A percentile compares a stretch with the other conserved stretches of the same genome.
phyloP scores from a whole-genome alignment of 139 green algal species.

The Prasinococcaceae sp. region DNA sequence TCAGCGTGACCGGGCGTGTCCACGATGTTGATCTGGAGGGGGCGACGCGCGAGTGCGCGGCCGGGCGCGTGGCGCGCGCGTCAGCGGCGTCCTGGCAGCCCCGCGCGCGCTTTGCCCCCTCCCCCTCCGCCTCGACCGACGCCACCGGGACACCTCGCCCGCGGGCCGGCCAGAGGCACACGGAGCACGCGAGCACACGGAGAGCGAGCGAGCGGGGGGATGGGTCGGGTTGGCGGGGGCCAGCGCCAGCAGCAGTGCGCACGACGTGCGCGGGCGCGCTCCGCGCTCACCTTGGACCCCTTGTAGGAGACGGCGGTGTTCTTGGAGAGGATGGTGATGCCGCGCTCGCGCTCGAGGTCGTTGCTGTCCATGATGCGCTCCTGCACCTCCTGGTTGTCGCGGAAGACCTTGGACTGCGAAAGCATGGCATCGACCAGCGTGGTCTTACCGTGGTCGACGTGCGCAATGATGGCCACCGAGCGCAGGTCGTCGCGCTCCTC shows the following conservation, averaged over 20 bases:
- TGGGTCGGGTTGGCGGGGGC: too few species aligned
- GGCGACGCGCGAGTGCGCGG: too few species aligned
- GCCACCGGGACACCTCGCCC: too few species aligned
- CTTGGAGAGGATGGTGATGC: slow-evolving; percentile 98
- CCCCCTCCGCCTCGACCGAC: too few species aligned
- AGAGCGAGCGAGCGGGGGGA: too few species aligned
- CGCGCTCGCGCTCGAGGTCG: slow-evolving; percentile 89
- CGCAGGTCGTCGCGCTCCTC: slow-evolving; percentile 27
- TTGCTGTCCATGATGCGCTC: slow-evolving; percentile 94
- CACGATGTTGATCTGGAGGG: slow-evolving; percentile 99
- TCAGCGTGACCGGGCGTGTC: slow-evolving; percentile 98
- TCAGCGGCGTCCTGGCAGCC: not conserved
- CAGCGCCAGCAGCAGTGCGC: too few species aligned
- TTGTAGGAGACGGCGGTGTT: slow-evolving; percentile 91
- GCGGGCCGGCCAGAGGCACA: too few species aligned
- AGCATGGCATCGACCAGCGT: slow-evolving; percentile 86
- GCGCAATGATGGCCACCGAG: slow-evolving; percentile 47
- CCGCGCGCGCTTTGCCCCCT: too few species aligned
- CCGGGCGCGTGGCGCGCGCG: too few species aligned
- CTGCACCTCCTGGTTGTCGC: slow-evolving; percentile 54
- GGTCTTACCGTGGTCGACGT: slow-evolving; percentile 74
- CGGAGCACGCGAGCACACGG: too few species aligned
- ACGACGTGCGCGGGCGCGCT: too few species aligned
- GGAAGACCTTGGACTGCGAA: slow-evolving; percentile 64
- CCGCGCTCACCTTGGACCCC: slow-evolving; percentile 31